These are phyloP conservation scores for Penicillium hesseltinei DNA, from an alignment of 2,329 filamentous ascomycete species.

Conservation along the genomic window DNA sequence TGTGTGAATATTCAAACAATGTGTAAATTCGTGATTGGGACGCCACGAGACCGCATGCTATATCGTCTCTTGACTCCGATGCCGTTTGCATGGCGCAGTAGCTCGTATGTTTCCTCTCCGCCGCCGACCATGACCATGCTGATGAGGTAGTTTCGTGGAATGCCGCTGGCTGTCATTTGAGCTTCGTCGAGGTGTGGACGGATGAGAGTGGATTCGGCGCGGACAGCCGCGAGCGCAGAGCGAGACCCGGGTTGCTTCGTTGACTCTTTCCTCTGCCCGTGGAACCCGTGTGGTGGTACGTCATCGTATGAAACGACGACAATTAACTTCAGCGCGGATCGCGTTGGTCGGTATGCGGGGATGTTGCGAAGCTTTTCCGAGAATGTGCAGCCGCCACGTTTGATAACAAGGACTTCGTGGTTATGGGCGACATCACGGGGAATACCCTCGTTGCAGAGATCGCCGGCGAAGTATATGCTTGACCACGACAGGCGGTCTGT, in stretches of 20 bases:
- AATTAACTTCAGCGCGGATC: constrained; percentile 70
- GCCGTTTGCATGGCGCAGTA: constrained; percentile 62
- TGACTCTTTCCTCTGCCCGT: not conserved
- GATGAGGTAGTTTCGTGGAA: constrained; percentile 69
- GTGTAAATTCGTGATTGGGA: constrained; percentile 75
- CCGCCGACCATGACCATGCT: constrained; percentile 81
- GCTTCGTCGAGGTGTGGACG: constrained; percentile 72
- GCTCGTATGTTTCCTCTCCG: constrained; percentile 62
- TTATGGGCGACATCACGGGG: constrained; percentile 50
- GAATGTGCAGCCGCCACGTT: constrained; percentile 81
- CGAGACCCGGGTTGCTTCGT: constrained; percentile 2
- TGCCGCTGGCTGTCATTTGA: constrained; percentile 69
- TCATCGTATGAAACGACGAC: constrained; percentile 69
- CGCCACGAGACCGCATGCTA: constrained; percentile 75
- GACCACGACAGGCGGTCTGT: constrained; percentile 62
- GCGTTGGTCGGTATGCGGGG: constrained; percentile 67
- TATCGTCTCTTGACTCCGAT: constrained; percentile 77
- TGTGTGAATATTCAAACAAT: constrained; percentile 50
- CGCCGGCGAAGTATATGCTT: constrained; percentile 67
- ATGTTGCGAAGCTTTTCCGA: constrained; percentile 79
- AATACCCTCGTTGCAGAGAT: constrained; percentile 62
- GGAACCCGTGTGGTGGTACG: constrained; percentile 13
- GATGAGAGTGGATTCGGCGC: constrained; percentile 45
- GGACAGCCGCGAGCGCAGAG: constrained; percentile 43
- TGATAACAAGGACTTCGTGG: constrained; percentile 77